Evolutionary conservation across 2,329 filamentous ascomycete genomes (phyloP).

Genomic region (Phyllosticta citribraziliensis): DNA sequence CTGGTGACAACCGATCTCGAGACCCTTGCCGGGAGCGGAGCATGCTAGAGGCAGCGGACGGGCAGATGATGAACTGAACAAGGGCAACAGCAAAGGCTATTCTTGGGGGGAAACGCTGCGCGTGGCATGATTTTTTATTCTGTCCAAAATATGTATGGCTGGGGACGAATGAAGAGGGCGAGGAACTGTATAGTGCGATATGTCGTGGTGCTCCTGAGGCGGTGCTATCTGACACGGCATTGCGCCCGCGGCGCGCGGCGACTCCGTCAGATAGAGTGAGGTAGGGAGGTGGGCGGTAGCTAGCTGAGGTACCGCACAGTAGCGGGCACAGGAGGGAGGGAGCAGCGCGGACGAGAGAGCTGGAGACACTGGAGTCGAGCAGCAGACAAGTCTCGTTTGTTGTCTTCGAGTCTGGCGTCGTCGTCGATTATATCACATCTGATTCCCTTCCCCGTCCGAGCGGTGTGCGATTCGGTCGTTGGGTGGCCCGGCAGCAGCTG

Average conservation of each 20-base stretch:
- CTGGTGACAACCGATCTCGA: slow-evolving; percentile 6
- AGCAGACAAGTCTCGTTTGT: not conserved
- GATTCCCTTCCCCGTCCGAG: not conserved
- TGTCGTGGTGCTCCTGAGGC: not conserved
- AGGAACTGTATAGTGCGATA: not conserved
- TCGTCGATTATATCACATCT: not conserved
- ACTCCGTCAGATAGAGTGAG: not conserved
- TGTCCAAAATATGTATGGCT: not conserved
- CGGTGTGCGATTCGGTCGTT: not conserved
- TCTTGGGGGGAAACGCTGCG: not conserved
- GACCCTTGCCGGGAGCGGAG: slow-evolving; percentile 3
- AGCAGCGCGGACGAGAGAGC: not conserved
- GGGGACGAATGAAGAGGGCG: not conserved
- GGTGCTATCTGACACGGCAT: not conserved
- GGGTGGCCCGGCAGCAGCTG: not conserved
- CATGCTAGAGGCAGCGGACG: not conserved
- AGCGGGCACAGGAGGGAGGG: too few relatives aligned
- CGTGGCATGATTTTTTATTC: not conserved
- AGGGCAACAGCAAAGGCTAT: not conserved
- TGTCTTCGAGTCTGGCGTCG: too few relatives aligned
- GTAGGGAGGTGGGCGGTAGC: not conserved
- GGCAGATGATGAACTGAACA: not conserved
- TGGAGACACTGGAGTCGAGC: not conserved
- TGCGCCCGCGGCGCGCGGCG: not conserved
- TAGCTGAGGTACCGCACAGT: too few relatives aligned